A percentile compares a stretch with the other conserved stretches of the same genome.
Evolutionary conservation across 495 filamentous ascomycete genomes (phyloP).

Genomic region (Apodospora peruviana): DNA sequence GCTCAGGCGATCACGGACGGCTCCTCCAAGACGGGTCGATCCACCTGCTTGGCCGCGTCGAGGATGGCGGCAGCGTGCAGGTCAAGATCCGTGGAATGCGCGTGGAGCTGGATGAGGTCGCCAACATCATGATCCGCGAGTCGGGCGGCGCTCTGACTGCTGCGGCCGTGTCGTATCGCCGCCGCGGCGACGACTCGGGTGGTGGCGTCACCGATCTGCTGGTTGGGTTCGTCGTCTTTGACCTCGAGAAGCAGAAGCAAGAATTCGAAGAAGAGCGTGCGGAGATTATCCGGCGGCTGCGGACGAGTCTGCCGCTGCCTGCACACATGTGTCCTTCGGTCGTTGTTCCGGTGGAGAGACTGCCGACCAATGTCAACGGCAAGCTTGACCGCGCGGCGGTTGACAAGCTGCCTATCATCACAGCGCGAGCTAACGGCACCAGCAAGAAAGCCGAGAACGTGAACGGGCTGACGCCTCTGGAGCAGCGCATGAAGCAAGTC

Average conservation of each 20-base stretch:
- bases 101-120: conserved; percentile 42
- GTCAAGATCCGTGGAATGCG: conserved; percentile 49
- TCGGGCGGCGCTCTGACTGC: not conserved
- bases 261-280: not conserved
- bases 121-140: not conserved
- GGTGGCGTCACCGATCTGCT: not conserved
- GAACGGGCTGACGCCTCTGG: not conserved
- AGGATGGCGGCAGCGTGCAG: conserved; percentile 35
- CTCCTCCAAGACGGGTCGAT: not conserved
- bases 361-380: conserved; percentile 35
- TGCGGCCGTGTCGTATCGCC: not conserved
- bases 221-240: not conserved
- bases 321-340: conserved; percentile 42
- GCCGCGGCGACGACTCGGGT: not conserved
- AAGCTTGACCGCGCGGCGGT: conserved; percentile 39
- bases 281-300: not conserved
- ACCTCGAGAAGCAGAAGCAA: not conserved
- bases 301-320: conserved; percentile 31
- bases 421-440: not conserved
- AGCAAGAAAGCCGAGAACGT: not conserved
- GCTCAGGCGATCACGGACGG: not conserved
- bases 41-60: conserved; percentile 27
- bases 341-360: conserved; percentile 25
- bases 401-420: conserved; percentile 26
- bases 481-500: conserved; percentile 1